These are phyloP conservation scores for Quercus gilva DNA, from an alignment of 306 rosid genomes.

Conservation along the genomic window DNA sequence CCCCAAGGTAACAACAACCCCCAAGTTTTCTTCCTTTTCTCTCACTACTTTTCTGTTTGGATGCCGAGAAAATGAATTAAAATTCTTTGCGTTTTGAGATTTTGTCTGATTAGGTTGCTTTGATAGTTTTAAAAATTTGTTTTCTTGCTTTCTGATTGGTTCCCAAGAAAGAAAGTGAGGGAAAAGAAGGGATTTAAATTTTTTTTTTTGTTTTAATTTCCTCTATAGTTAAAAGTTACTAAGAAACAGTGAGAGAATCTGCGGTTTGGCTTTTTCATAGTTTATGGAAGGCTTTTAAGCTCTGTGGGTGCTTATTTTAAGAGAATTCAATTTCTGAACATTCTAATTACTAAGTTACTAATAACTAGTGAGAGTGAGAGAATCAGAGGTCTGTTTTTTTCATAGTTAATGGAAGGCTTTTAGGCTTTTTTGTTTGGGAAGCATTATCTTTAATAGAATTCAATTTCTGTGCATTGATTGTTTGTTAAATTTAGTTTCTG, in stretches of 20 bases:
- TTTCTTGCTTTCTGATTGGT: neutral
- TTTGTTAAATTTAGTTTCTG: neutral
- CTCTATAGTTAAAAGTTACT: neutral
- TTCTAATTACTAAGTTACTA: too few species aligned
- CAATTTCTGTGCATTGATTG: neutral
- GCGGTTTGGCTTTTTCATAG: neutral
- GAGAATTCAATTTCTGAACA: neutral
- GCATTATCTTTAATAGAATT: neutral
- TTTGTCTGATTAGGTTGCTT: neutral
- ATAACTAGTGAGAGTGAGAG: too few species aligned
- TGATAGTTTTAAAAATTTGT: neutral
- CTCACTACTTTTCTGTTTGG: neutral
- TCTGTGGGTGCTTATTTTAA: neutral
- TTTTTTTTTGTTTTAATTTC: neutral
- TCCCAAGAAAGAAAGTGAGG: neutral
- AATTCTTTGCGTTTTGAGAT: neutral
- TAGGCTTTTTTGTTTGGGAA: too few species aligned
- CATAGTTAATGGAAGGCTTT: too few species aligned
- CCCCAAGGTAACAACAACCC: slow-evolving; percentile 53
- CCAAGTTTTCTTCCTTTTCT: neutral
- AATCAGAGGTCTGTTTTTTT: too few species aligned
- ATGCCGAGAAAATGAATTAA: neutral
- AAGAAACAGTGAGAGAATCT: neutral
- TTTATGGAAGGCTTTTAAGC: neutral
- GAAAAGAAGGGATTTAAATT: neutral